phyloP scores from a whole-genome alignment of 31 red algal genomes.

The Endocladia muricata region DNA sequence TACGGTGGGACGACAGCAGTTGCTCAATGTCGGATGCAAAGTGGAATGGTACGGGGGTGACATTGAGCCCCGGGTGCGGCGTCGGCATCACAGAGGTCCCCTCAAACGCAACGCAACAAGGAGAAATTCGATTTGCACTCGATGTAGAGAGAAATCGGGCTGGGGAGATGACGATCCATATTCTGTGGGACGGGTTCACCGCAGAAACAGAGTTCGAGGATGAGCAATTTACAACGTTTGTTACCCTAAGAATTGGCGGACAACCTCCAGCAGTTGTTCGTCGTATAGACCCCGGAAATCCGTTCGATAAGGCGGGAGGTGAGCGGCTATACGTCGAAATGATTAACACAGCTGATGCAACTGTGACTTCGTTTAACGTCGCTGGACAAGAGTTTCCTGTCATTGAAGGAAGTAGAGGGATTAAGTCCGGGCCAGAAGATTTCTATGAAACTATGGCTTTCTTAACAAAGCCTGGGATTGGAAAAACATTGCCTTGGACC shows the following conservation, averaged over 20 bases:
- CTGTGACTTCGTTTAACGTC: conserved; percentile 56
- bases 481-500: conserved; percentile 61
- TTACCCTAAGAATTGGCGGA: conserved; percentile 37
- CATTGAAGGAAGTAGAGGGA: conserved; percentile 11
- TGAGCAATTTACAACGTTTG: conserved; percentile 39
- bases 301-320: conserved; percentile 35
- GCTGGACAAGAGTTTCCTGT: conserved; percentile 40
- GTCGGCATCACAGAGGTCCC: conserved; percentile 46
- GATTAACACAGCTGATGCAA: conserved; percentile 44
- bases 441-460: conserved; percentile 63
- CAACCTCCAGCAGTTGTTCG: conserved; percentile 55
- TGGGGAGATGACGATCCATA: conserved; percentile 28
- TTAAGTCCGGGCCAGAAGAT: conserved; percentile 25
- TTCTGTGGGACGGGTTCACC: conserved; percentile 58
- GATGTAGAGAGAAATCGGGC: conserved; percentile 50
- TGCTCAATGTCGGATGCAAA: conserved; percentile 24
- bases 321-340: conserved; percentile 55
- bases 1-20: conserved; percentile 36
- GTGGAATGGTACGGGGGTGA: conserved; percentile 19
- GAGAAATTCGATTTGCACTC: conserved; percentile 48
- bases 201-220: conserved; percentile 43
- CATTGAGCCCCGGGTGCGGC: conserved; percentile 52
- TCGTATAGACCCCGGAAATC: conserved; percentile 29
- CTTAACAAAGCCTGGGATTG: conserved; percentile 49
- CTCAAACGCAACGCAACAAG: conserved; percentile 12